Percentiles rank a stretch among this genome's conserved stretches.
Conservation (phyloP, 2,329 filamentous ascomycete species). For the Colletotrichum sp. region DNA sequence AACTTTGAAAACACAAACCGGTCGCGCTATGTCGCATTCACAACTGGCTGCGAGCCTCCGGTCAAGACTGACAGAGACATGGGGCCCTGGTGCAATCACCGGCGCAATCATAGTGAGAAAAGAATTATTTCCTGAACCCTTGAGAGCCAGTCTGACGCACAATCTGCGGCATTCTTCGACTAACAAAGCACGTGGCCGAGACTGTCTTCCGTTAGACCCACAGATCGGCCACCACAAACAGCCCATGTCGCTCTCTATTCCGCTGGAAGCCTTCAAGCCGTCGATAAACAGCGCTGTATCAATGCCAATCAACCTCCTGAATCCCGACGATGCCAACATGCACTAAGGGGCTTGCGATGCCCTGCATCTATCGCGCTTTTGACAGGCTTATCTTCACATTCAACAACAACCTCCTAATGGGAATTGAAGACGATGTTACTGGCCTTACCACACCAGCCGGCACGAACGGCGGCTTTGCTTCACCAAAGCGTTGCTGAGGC, state of each 20-base stretch:
- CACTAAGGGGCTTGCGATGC: too few relatives aligned
- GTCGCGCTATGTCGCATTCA: neutral
- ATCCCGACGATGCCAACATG: too few relatives aligned
- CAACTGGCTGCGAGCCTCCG: neutral
- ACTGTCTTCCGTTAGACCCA: neutral
- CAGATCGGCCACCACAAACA: neutral
- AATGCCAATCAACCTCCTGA: too few relatives aligned
- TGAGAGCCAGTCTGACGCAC: neutral
- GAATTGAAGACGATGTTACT: too few relatives aligned
- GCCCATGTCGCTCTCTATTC: neutral
- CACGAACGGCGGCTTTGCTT: too few relatives aligned
- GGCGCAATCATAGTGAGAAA: neutral
- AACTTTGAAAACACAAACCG: neutral
- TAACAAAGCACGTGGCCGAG: neutral
- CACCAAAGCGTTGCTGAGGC: too few relatives aligned
- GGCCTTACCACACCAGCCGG: too few relatives aligned
- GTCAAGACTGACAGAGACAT: neutral
- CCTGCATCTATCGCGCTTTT: too few relatives aligned
- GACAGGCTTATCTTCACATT: too few relatives aligned
- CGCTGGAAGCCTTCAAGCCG: too few relatives aligned
- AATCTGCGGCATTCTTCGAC: neutral
- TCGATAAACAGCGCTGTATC: too few relatives aligned
- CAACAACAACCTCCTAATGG: too few relatives aligned
- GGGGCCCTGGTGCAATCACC: neutral
- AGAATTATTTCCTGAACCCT: neutral